Evolutionary conservation across 306 rosid species (phyloP).

Genomic region (Trifolium dubium): DNA sequence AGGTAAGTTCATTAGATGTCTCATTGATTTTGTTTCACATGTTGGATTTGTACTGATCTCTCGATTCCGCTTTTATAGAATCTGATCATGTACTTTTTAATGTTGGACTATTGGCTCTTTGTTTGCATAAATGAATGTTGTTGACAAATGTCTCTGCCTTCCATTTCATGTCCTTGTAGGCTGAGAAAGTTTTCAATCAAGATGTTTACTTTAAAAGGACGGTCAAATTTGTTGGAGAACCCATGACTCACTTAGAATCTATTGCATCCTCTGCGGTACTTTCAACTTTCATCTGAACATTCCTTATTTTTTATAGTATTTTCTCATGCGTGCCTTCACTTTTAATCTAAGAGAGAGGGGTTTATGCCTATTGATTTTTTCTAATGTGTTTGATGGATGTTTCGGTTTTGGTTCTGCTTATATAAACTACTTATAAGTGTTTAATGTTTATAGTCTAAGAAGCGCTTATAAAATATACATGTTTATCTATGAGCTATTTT

Average conservation of each 20-base stretch:
- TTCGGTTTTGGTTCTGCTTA: neutral
- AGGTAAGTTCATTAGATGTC: slow-evolving; percentile 55
- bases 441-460: neutral
- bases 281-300: slow-evolving; percentile 30
- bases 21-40: slow-evolving; percentile 16
- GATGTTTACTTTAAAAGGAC: slow-evolving; percentile 92
- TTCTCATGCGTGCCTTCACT: slow-evolving; percentile 3
- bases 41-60: slow-evolving; percentile 22
- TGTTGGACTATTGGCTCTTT: slow-evolving; percentile 21
- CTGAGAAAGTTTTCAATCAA: slow-evolving; percentile 98
- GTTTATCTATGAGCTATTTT: neutral
- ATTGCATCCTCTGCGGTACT: slow-evolving; percentile 98
- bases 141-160: slow-evolving; percentile 37
- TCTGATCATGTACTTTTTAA: slow-evolving; percentile 4
- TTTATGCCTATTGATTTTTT: slow-evolving; percentile 20
- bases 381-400: slow-evolving; percentile 1
- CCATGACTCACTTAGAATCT: slow-evolving; percentile 98
- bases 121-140: slow-evolving; percentile 16
- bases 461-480: neutral
- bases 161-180: slow-evolving; percentile 55
- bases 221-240: slow-evolving; percentile 93
- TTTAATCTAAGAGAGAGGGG: neutral
- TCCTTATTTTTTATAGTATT: neutral
- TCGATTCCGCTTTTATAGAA: slow-evolving; percentile 35
- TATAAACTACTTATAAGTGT: neutral